A percentile compares a stretch with the other conserved stretches of the same genome.
phyloP scores from a whole-genome alignment of 1,284 basidiomycete genomes.

The Uromyces viciae-fabae region DNA sequence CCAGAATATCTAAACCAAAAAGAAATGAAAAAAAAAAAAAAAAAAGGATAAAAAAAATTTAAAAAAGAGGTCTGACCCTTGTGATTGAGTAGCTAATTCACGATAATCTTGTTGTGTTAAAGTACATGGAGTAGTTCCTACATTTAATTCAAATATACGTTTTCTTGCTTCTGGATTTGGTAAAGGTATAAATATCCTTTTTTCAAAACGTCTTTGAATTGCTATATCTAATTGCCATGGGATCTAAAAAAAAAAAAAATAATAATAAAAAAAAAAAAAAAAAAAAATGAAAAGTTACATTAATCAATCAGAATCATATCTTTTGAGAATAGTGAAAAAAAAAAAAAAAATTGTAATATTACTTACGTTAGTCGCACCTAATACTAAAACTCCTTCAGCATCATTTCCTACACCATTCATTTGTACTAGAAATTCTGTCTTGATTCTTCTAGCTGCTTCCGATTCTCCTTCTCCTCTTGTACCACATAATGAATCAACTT shows the following conservation, averaged over 20 bases:
- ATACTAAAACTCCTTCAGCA: constrained; percentile 90
- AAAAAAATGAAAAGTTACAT: neutral
- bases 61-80: constrained; percentile 63
- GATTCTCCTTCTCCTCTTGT: constrained; percentile 93
- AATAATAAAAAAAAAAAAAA: neutral
- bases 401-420: constrained; percentile 99
- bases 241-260: constrained; percentile 12
- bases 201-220: constrained; percentile 97
- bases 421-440: constrained; percentile 89
- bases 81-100: constrained; percentile 74
- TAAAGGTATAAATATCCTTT: constrained; percentile 95
- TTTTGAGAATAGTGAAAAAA: neutral
- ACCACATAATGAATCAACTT: constrained; percentile 93
- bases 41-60: neutral
- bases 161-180: constrained; percentile 88
- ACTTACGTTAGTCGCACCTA: constrained; percentile 98
- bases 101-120: constrained; percentile 76
- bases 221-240: constrained; percentile 79
- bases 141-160: constrained; percentile 94
- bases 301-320: too few relatives aligned
- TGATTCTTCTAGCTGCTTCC: constrained; percentile 90
- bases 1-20: constrained; percentile 69
- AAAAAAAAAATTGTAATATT: too few relatives aligned
- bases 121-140: constrained; percentile 86
- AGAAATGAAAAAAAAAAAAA: neutral